A percentile compares a stretch with the other conserved stretches of the same genome.
Conservation (phyloP, 208 protist species). For the Strigomonas galati region DNA sequence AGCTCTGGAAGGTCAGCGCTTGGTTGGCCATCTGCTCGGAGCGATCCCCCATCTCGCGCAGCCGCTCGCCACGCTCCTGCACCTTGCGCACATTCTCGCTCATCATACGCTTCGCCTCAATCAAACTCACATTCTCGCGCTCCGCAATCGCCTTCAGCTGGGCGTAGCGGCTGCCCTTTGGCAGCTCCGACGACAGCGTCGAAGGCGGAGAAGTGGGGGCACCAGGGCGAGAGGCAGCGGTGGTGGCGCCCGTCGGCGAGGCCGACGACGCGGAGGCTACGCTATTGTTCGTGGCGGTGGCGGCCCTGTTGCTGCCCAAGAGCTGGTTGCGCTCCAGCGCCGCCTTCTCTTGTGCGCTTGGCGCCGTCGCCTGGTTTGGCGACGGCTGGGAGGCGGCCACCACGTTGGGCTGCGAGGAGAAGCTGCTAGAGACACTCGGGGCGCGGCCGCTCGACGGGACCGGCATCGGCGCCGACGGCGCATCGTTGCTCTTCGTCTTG, state of each 20-base stretch:
- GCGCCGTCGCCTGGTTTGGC: background rate
- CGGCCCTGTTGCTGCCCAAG: conserved; percentile 1
- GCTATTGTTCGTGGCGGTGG: background rate
- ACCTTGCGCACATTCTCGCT: conserved; percentile 67
- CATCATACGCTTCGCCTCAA: conserved; percentile 80
- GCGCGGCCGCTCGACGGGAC: background rate
- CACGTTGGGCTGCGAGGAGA: background rate
- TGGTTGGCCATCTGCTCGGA: conserved; percentile 66
- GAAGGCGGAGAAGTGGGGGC: conserved; percentile 7
- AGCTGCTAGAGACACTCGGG: background rate
- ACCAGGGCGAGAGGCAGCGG: background rate
- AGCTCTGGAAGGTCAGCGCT: conserved; percentile 68
- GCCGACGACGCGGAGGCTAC: background rate
- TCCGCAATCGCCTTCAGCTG: conserved; percentile 78
- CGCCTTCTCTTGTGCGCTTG: background rate
- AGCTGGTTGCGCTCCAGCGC: conserved; percentile 31
- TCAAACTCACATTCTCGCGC: conserved; percentile 76
- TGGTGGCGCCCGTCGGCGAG: conserved; percentile 2
- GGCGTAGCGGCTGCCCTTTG: conserved; percentile 47
- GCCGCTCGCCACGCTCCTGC: conserved; percentile 64
- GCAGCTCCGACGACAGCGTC: background rate
- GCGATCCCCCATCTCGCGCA: conserved; percentile 53
- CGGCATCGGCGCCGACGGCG: conserved; percentile 1
- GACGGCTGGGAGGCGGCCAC: background rate
- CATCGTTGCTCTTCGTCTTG: conserved; percentile 17